Conservation (phyloP, 2,329 filamentous ascomycete species). For the Cordyceps sp. region DNA sequence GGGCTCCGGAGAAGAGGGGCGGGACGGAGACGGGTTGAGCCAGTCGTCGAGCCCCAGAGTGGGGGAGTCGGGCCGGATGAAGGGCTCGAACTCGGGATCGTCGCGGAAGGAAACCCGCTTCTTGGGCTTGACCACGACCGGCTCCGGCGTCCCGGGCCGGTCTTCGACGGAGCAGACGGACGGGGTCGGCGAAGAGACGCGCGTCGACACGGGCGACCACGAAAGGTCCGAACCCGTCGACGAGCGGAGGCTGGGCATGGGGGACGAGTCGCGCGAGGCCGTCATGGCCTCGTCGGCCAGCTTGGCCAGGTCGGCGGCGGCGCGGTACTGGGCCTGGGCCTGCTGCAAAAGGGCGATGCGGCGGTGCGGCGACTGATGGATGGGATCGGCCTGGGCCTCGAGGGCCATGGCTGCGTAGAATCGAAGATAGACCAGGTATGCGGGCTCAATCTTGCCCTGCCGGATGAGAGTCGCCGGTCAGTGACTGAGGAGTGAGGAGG, state of each 20-base stretch:
- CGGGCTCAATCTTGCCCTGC: constrained; percentile 26
- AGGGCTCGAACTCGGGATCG: constrained; percentile 21
- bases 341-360: constrained; percentile 31
- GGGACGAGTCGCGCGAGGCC: constrained; percentile 22
- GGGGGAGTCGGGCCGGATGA: constrained; percentile 41
- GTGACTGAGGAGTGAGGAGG: constrained; percentile 1
- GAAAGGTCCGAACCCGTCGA: constrained; percentile 29
- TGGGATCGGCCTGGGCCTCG: constrained; percentile 35
- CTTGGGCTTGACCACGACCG: constrained; percentile 13
- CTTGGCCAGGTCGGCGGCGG: constrained; percentile 29
- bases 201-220: constrained; percentile 23
- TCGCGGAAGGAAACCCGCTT: constrained; percentile 23
- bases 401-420: constrained; percentile 46
- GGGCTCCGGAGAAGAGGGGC: constrained; percentile 6
- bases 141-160: constrained; percentile 3
- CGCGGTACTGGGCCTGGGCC: constrained; percentile 33
- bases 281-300: constrained; percentile 24
- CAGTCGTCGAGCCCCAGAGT: constrained; percentile 38
- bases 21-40: constrained; percentile 9
- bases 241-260: constrained; percentile 24
- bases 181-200: constrained; percentile 28
- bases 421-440: constrained; percentile 40
- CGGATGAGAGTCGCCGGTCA: constrained; percentile 3
- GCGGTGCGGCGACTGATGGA: constrained; percentile 27
- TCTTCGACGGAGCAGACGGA: constrained; percentile 12